These are phyloP conservation scores for Suillus tomentosus DNA, from an alignment of 768 basidiomycete species.

Conservation along the genomic window DNA sequence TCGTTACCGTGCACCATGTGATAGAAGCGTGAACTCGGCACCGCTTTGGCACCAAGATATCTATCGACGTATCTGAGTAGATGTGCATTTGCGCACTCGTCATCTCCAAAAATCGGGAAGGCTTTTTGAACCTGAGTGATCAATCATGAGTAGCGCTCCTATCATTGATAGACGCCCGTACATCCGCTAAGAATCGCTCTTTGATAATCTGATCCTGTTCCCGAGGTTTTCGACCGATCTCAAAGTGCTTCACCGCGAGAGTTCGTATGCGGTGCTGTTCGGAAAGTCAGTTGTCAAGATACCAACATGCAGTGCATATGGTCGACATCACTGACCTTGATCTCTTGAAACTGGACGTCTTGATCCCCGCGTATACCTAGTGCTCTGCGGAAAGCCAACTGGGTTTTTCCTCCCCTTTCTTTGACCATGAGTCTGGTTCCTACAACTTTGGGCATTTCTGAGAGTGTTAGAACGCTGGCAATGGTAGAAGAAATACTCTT, in stretches of 20 bases:
- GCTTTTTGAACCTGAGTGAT: not conserved
- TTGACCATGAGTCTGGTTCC: not conserved
- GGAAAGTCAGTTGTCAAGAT: not conserved
- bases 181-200: slow-evolving; percentile 7
- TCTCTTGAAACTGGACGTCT: slow-evolving; percentile 3
- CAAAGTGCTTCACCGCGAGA: slow-evolving; percentile 9
- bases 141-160: not conserved
- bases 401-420: slow-evolving; percentile 2
- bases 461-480: no score
- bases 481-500: not conserved
- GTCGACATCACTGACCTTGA: not conserved
- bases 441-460: slow-evolving; percentile 6
- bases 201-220: slow-evolving; percentile 3
- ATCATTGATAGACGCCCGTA: not conserved
- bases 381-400: slow-evolving; percentile 1
- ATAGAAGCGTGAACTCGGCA: not conserved
- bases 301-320: not conserved
- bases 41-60: slow-evolving; percentile 2
- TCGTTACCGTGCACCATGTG: not conserved
- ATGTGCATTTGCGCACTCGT: not conserved
- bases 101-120: not conserved
- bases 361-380: not conserved
- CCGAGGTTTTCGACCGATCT: slow-evolving; percentile 3
- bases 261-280: slow-evolving; percentile 7
- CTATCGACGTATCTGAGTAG: not conserved